Evolutionary conservation across 1,139 yeast species (phyloP).

Genomic region (Geotrichum macrosporum): DNA sequence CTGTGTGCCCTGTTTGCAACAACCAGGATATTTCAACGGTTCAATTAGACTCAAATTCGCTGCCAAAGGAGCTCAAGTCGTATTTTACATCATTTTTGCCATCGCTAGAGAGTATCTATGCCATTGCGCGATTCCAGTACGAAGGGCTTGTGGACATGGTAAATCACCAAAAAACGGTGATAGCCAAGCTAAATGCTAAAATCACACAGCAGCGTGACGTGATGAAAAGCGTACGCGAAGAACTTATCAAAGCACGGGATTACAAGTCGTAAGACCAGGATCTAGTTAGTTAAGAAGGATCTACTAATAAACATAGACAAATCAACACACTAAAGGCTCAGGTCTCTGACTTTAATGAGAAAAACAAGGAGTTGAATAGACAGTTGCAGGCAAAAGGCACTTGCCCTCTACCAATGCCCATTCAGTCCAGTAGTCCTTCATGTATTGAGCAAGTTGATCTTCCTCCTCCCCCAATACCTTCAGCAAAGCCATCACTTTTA

Average conservation of each 20-base stretch:
- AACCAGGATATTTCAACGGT: slow-evolving; percentile 11
- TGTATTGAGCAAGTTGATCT: not conserved
- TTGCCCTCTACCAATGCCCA: slow-evolving; percentile 2
- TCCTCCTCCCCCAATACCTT: not conserved
- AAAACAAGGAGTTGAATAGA: slow-evolving; percentile 1
- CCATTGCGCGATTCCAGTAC: slow-evolving; percentile 20
- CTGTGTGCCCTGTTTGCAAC: slow-evolving; percentile 16
- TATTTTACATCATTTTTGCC: slow-evolving; percentile 19
- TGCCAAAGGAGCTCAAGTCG: slow-evolving; percentile 13
- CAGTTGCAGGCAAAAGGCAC: slow-evolving; percentile 1
- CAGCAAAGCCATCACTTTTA: not conserved
- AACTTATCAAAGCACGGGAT: slow-evolving; percentile 19
- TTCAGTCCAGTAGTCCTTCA: not conserved
- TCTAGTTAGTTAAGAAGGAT: not conserved
- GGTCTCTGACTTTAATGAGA: not conserved
- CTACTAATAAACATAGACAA: slow-evolving; percentile 2
- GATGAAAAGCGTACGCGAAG: slow-evolving; percentile 21
- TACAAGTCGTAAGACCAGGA: slow-evolving; percentile 17
- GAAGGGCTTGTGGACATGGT: slow-evolving; percentile 19
- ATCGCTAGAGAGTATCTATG: slow-evolving; percentile 18
- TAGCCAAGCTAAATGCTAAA: slow-evolving; percentile 17
- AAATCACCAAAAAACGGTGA: slow-evolving; percentile 17
- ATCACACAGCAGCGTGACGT: slow-evolving; percentile 20
- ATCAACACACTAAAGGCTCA: slow-evolving; percentile 2
- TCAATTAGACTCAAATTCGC: slow-evolving; percentile 4